Base-by-base conservation (phyloP, 2,329 filamentous ascomycete genomes). In the Tolypocladium cylindrosporum region DNA sequence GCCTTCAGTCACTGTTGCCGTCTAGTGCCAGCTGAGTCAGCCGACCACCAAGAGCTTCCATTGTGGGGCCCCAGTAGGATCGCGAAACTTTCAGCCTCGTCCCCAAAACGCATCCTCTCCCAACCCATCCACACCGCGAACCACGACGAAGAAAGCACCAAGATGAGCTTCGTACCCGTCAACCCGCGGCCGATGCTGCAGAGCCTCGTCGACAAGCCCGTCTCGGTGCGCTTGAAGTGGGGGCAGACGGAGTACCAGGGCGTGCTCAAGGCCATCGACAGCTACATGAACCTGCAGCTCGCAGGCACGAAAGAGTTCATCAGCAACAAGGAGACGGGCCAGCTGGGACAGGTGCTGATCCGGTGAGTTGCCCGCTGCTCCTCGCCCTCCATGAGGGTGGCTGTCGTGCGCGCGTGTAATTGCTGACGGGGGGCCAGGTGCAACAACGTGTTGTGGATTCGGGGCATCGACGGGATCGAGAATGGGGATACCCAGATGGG, bases 241-340 rank as follows among this genome's bases (percentile, higher is more conserved):
- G 91, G 91, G 67, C 88, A 97, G 75, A 94, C 91, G 60, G 94
- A 99, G 75, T 99, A 99, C 83, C 95, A 93, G 74, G 94, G 94
- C 72, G 84, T 85, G 64, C 84, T 99, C 62, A 89, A 96, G 70
- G 93, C 89, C 67, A 90, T 96, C 70, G 94, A 99, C 78, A 91
- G 89, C 71, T 99, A 99, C 80, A 97, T 99, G 93, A 99, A 99
- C 79, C 86, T 99, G 63, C 91, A 97, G 77, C 83, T 99, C 62
- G 86, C 87, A 64, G 87, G 88, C 67, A 92, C 93, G 55, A 90
- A 96, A 76, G 94, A 99, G 75, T 97, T 88, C 75, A 89, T 96
- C 69, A 86, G 91, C 71, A 88, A 90, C 65, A 89, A 95, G 81
- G 87, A 85, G 72, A 91, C 88, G 41, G 93, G 91, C 58, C 84